These are phyloP conservation scores for Agaricus subrufescens DNA, from an alignment of 768 basidiomycete genomes.

Conservation along the genomic window DNA sequence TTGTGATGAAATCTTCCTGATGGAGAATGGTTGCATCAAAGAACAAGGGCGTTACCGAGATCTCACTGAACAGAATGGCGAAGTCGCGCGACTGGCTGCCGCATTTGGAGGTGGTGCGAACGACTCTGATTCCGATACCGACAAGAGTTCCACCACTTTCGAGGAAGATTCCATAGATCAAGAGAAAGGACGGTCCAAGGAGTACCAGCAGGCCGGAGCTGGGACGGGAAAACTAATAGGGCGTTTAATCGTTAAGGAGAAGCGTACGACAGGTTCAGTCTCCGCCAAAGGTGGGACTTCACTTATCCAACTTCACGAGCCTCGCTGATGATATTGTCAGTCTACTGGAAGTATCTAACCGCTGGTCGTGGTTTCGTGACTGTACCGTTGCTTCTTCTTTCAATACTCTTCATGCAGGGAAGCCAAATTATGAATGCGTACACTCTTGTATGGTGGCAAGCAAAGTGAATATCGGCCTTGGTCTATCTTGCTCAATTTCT, in stretches of 20 bases:
- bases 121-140: conserved; percentile 25
- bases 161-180: conserved; percentile 4
- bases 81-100: conserved; percentile 51
- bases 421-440: conserved; percentile 60
- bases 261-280: conserved; percentile 60
- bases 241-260: conserved; percentile 60
- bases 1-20: conserved; percentile 75
- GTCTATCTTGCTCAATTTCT: not conserved
- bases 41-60: conserved; percentile 65
- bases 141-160: conserved; percentile 3
- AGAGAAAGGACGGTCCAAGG: conserved; percentile 8
- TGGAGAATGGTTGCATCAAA: conserved; percentile 65
- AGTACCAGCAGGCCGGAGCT: conserved; percentile 15
- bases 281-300: conserved; percentile 35
- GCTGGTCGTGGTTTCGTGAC: conserved; percentile 51
- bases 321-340: conserved; percentile 22
- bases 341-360: conserved; percentile 54
- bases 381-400: conserved; percentile 44
- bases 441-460: conserved; percentile 71
- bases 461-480: conserved; percentile 33
- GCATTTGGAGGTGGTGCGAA: conserved; percentile 52
- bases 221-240: conserved; percentile 66
- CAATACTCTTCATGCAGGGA: conserved; percentile 55
- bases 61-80: conserved; percentile 42
- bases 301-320: not conserved